Evolutionary conservation across 805 yeast species (phyloP), one percentile per base, ranked within the genome.

Genomic region (Teunomyces panamensis): DNA sequence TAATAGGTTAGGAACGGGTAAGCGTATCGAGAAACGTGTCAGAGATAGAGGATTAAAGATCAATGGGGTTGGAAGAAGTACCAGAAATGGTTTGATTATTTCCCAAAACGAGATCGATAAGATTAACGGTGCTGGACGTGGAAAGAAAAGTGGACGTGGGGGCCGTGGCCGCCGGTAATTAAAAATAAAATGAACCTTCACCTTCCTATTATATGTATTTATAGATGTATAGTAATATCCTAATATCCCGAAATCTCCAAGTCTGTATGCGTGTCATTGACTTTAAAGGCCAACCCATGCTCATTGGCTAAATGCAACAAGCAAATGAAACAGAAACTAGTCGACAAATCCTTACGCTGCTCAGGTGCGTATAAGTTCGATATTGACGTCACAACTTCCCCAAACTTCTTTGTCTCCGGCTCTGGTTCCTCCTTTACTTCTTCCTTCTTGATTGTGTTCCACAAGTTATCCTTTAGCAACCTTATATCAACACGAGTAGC

Each of bases 281-380:
- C 78, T 13, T 73, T 69, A 6, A 89, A 75, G 5, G 69, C 60
- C 28, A 89, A 69, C 1, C 91, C 92, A 58, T 87, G 84, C 62
- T 89, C 97, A 60, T 90, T 89, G 10, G 96, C 96, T 54, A 89
- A 70, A 67, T 89, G 97, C 30, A 89, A 67, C 57, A 89, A 67
- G 56, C 96, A 87, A 49, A 89, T 87, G 57, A 89, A 89, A 58
- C 88, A 87, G 63, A 87, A 87, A 65, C 95, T 85, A 1, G 96
- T 89, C 1, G 95, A 85, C 6, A 90, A 65, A 45, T 89, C 96
- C 43, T 75, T 77, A 54, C 74, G 69, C 42, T 82, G 78, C 42
- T 79, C 82, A 7, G 71, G 65, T 0, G 79, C 72, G 60, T 90
- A 89, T 60, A 73, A 71, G 7, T 66, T 64, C 14, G 71, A 71